Percentiles rank a stretch among this genome's conserved stretches.
Evolutionary conservation across 768 basidiomycete genomes (phyloP).

Genomic region (Fistulinella prunicolor): DNA sequence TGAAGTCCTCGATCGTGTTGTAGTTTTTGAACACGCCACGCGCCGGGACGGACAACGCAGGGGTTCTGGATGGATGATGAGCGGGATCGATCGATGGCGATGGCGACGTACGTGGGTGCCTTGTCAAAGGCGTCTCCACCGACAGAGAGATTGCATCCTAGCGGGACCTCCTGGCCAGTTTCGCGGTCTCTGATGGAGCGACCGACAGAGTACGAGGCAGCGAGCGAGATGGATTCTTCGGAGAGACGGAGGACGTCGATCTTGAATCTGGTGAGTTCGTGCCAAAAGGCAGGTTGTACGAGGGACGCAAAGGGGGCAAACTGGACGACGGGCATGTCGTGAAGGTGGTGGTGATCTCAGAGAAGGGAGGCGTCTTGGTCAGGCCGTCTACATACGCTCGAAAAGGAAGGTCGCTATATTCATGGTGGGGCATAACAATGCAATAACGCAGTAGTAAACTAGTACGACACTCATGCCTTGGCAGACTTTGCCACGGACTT

Average conservation of each 20-base stretch:
- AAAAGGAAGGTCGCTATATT: not conserved
- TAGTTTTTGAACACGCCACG: conserved; percentile 84
- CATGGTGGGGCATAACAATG: no score
- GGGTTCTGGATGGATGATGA: conserved; percentile 32
- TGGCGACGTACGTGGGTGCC: conserved; percentile 40
- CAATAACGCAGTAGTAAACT: not conserved
- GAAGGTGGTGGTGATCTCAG: not conserved
- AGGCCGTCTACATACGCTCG: not conserved
- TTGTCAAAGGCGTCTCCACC: conserved; percentile 63
- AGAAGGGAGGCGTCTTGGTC: not conserved
- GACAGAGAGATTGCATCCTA: conserved; percentile 66
- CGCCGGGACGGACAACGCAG: conserved; percentile 49
- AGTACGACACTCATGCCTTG: conserved; percentile 14
- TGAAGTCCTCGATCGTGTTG: conserved; percentile 97
- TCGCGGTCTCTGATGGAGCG: conserved; percentile 72
- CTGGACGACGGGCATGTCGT: conserved; percentile 62
- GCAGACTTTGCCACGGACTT: conserved; percentile 59
- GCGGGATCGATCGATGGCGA: conserved; percentile 4
- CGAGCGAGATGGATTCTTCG: conserved; percentile 62
- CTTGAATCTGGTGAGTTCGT: conserved; percentile 83
- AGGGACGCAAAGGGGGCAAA: conserved; percentile 87
- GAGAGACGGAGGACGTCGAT: conserved; percentile 86
- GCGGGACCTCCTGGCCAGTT: conserved; percentile 67
- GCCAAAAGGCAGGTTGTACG: conserved; percentile 92
- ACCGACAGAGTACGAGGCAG: conserved; percentile 69